Evolutionary conservation across 495 filamentous ascomycete genomes (phyloP).

Genomic region (Trichoderma orchidacearum): DNA sequence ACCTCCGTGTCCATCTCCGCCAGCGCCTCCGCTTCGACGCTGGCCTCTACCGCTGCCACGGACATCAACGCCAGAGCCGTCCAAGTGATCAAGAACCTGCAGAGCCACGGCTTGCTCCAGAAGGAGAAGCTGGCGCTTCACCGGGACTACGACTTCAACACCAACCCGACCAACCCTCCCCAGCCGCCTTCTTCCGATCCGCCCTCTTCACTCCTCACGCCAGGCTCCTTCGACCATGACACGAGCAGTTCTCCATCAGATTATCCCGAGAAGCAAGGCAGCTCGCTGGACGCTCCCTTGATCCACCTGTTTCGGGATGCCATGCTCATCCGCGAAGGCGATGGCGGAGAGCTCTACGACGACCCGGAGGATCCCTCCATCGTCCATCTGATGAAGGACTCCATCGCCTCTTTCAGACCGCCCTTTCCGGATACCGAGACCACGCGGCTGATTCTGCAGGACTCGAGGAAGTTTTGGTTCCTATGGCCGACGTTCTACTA

Average conservation of each 20-base stretch:
- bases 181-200: not conserved
- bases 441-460: not conserved
- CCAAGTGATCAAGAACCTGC: not conserved
- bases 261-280: not conserved
- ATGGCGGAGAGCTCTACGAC: not conserved
- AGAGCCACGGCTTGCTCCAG: not conserved
- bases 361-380: not conserved
- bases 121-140: not conserved
- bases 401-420: not conserved
- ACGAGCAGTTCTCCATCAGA: not conserved
- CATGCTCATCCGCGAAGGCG: not conserved
- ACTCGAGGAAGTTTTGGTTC: not conserved
- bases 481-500: not conserved
- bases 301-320: not conserved
- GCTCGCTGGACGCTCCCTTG: not conserved
- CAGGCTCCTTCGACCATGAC: not conserved
- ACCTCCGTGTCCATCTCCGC: not conserved
- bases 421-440: not conserved
- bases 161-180: not conserved
- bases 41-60: not conserved
- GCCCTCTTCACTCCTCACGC: not conserved
- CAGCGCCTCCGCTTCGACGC: no score
- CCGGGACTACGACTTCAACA: not conserved
- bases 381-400: not conserved
- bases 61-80: not conserved